Evolutionary conservation across 768 basidiomycete species (phyloP), one percentile per base, ranked within the genome.

Genomic region (Exidia glandulosa): DNA sequence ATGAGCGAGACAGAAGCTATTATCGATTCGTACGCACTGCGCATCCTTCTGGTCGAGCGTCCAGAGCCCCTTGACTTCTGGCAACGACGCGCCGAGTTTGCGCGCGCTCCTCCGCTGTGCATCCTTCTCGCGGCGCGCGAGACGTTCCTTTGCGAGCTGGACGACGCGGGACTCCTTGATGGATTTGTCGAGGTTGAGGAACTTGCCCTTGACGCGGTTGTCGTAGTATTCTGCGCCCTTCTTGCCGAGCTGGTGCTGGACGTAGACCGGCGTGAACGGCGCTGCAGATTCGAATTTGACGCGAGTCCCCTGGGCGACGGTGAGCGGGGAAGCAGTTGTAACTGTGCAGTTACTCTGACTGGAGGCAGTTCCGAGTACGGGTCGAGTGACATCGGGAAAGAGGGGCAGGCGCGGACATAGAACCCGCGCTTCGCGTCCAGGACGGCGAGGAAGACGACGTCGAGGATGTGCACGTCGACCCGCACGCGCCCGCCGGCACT

Each of bases 101-200:
- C 77, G 79, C 10, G 74, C 65, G 61, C 73, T 77, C 66, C 75
- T 77, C 58, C 74, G 74, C 59, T 77, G 76, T 62, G 77, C 80
- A 32, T 76, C 74, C 30, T 72, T 72, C 62, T 72, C 74, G 41
- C 72, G 76, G 52, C 72, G 74, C 3, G 73, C 75, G 52, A 77
- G 75, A 67, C 82, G 83, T 59, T 74, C 79, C 6, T 75, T 73
- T 16, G 72, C 70, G 62, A 79, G 78, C 64, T 81, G 80, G 70
- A 77, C 84, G 34, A 71, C 64, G 59, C 73, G 78, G 62, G 83
- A 84, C 47, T 83, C 80, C 19, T 75, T 76, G 2, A 74, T 77
- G 4, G 87, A 86, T 62, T 90, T 92, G 59, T 86, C 85, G 7
- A 92, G 79, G 3, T 84, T 68, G 29, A 92, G 73, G 61, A 83